Percentiles rank a stretch among this genome's conserved stretches.
These are phyloP conservation scores for Yarrowia sp. DNA, from an alignment of 805 yeast species.

Conservation along the genomic window DNA sequence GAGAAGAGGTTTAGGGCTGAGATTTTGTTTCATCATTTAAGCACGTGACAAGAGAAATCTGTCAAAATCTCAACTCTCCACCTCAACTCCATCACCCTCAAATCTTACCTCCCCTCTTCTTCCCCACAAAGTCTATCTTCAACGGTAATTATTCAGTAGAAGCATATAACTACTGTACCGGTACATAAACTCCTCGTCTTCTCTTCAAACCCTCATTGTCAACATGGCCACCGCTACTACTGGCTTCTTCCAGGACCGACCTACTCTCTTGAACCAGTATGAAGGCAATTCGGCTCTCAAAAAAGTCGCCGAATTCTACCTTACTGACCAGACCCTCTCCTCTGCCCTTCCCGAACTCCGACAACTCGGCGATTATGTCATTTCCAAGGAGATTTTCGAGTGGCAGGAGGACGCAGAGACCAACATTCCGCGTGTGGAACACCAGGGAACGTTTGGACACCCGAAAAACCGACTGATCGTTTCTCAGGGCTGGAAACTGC, in stretches of 20 bases:
- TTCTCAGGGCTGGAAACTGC: slow-evolving; percentile 47
- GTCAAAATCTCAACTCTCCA: too few species aligned
- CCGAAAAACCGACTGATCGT: slow-evolving; percentile 45
- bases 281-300: slow-evolving; percentile 43
- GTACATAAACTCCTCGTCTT: neutral
- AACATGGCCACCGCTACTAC: slow-evolving; percentile 45
- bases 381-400: slow-evolving; percentile 43
- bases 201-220: neutral
- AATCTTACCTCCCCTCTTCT: neutral
- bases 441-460: slow-evolving; percentile 48
- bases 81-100: too few species aligned
- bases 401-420: slow-evolving; percentile 48
- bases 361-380: slow-evolving; percentile 44
- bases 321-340: slow-evolving; percentile 37
- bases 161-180: too few species aligned
- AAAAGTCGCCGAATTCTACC: slow-evolving; percentile 43
- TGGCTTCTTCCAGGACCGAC: slow-evolving; percentile 46
- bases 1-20: too few species aligned
- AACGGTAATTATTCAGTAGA: neutral
- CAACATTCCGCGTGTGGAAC: slow-evolving; percentile 46
- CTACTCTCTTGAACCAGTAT: slow-evolving; percentile 46
- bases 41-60: too few species aligned
- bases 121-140: slow-evolving; percentile 2
- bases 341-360: slow-evolving; percentile 42
- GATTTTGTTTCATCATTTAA: too few species aligned